Evolutionary conservation across 108 stramenopile species (phyloP).

Genomic region (Hondaea fermentalgiana): DNA sequence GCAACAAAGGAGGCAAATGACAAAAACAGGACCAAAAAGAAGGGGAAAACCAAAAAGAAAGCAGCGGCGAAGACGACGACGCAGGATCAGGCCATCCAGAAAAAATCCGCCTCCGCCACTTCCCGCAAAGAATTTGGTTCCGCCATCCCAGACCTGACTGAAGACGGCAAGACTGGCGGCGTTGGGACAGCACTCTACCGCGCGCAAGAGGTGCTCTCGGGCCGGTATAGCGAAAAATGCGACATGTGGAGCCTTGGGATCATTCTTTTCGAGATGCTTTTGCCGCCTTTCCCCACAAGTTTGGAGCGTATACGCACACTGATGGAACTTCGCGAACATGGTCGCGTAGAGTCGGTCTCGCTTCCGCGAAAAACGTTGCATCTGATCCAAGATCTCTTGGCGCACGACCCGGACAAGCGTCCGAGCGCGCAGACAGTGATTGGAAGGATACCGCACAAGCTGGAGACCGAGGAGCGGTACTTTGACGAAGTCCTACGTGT

Average conservation of each 20-base stretch:
- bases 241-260: conserved; percentile 87
- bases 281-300: not conserved
- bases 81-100: too few species aligned
- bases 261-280: conserved; percentile 78
- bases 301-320: not conserved
- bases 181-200: conserved; percentile 90
- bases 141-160: not conserved
- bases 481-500: conserved; percentile 8
- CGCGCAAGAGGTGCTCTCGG: conserved; percentile 74
- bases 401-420: not conserved
- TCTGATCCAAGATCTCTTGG: not conserved
- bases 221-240: conserved; percentile 68
- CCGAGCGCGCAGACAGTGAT: not conserved
- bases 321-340: not conserved
- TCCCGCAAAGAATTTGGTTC: not conserved
- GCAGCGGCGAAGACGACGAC: not conserved
- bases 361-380: not conserved
- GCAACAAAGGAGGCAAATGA: not conserved
- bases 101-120: too few species aligned
- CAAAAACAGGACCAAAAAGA: not conserved
- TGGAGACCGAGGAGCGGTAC: not conserved
- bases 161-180: conserved; percentile 62
- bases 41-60: conserved; percentile 27
- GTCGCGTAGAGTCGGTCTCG: not conserved
- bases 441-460: not conserved